phyloP scores from a whole-genome alignment of 306 rosid genomes.

The Fagus crenata region DNA sequence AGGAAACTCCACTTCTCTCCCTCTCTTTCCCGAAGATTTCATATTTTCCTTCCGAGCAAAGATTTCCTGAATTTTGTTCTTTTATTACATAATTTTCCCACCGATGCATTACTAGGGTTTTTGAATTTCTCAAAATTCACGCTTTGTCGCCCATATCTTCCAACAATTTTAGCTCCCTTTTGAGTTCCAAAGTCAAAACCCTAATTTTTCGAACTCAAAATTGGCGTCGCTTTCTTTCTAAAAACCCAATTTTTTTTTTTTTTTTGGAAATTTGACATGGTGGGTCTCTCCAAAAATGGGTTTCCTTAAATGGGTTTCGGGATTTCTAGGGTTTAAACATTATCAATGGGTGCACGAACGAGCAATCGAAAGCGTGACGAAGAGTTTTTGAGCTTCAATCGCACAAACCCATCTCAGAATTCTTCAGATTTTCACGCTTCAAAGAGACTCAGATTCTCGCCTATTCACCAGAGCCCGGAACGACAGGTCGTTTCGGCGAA shows the following conservation, averaged over 20 bases:
- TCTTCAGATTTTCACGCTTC: slow-evolving; percentile 47
- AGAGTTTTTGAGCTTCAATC: slow-evolving; percentile 53
- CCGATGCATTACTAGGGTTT: too few relatives aligned
- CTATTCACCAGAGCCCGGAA: slow-evolving; percentile 27
- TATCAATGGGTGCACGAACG: slow-evolving; percentile 68
- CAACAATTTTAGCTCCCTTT: too few relatives aligned
- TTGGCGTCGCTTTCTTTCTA: background rate
- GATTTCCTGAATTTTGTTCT: too few relatives aligned
- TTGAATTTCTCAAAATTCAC: too few relatives aligned
- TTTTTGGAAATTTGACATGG: slow-evolving; percentile 17
- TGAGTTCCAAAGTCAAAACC: too few relatives aligned
- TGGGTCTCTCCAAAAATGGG: slow-evolving; percentile 26
- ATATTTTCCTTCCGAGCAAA: too few relatives aligned
- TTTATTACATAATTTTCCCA: too few relatives aligned
- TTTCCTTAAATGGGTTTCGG: slow-evolving; percentile 32
- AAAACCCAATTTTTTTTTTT: slow-evolving; percentile 11
- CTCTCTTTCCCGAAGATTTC: too few relatives aligned
- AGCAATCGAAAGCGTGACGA: slow-evolving; percentile 72
- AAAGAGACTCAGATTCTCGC: slow-evolving; percentile 46
- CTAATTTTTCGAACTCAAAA: too few relatives aligned
- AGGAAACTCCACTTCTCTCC: too few relatives aligned
- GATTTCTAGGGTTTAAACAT: slow-evolving; percentile 21
- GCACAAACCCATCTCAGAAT: slow-evolving; percentile 33
- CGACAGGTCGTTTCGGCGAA: slow-evolving; percentile 29
- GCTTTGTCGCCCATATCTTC: too few relatives aligned